Evolutionary conservation across 2,329 filamentous ascomycete species (phyloP), one percentile per base, ranked within the genome.

Genomic region (Venturia aucupariae): DNA sequence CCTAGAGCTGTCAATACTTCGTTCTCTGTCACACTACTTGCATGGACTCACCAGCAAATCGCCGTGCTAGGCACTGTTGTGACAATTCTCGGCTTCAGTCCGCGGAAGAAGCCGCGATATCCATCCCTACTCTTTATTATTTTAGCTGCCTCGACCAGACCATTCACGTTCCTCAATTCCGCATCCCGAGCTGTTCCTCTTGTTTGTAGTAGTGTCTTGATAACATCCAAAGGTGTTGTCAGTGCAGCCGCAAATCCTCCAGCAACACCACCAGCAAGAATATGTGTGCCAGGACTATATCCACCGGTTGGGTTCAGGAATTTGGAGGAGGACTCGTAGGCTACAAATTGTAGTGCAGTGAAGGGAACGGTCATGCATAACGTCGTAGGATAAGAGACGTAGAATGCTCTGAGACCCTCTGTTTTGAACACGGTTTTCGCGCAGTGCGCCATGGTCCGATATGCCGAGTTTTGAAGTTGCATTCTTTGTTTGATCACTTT

Each of bases 291-390:
- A 0, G 94, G 94, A 72, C 97, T 93, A 78, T 99, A 97, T 65
- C 82, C 82, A 74, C 90, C 90, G 35, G 81, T 80, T 0, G 92
- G 91, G 75, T 97, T 97, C 86, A 97, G 92, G 61, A 89, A 76
- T 70, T 95, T 97, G 2, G 92, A 97, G 69, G 97, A 86, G 35
- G 93, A 96, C 75, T 97, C 94, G 82, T 99, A 99, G 64, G 92
- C 92, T 73, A 96, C 90, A 76, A 99, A 97, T 75, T 99, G 94
- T 11, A 97, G 85, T 10, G 94, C 93, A 15, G 93, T 97, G 76
- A 97, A 99, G 3, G 94, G 94, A 1, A 99, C 92, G 17, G 94
- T 97, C 94, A 99, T 99, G 72, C 91, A 96, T 35, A 99, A 82
- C 2, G 94, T 99, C 24, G 94, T 99, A 19, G 94, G 94, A 76